These are phyloP conservation scores for Penicillium pancosmium DNA, from an alignment of 495 filamentous ascomycete species.

Conservation along the genomic window DNA sequence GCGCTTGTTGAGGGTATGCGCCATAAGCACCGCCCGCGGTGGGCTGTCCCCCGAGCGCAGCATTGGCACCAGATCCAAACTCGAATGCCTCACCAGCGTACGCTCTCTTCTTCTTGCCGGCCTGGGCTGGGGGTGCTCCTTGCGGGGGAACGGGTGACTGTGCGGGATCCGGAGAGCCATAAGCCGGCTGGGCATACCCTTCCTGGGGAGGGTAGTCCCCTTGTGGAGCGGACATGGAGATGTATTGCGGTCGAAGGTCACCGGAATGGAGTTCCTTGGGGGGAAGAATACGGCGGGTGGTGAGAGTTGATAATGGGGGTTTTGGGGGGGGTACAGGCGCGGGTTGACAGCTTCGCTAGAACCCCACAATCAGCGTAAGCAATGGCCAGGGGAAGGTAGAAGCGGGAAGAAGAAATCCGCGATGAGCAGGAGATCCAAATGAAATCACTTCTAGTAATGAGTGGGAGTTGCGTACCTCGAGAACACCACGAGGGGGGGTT, in stretches of 20 bases:
- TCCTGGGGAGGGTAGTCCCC: conserved; percentile 65
- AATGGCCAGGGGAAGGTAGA: conserved; percentile 7
- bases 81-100: conserved; percentile 96
- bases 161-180: conserved; percentile 40
- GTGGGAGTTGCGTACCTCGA: conserved; percentile 6
- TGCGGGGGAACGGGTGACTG: conserved; percentile 35
- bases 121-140: conserved; percentile 41
- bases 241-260: conserved; percentile 15
- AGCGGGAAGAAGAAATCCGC: not conserved
- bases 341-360: conserved; percentile 35
- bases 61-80: conserved; percentile 88
- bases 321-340: conserved; percentile 16
- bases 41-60: conserved; percentile 62
- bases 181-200: conserved; percentile 55
- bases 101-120: conserved; percentile 80
- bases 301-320: conserved; percentile 18
- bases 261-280: conserved; percentile 9
- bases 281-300: conserved; percentile 8
- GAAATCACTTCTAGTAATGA: conserved; percentile 3
- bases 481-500: conserved; percentile 14
- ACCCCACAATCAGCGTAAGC: conserved; percentile 32
- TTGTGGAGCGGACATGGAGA: conserved; percentile 59
- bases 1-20: conserved; percentile 59
- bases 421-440: not conserved
- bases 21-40: conserved; percentile 57